Evolutionary conservation across 1,284 basidiomycete species (phyloP).

Genomic region (Leccinum brunneo-olivaceum): DNA sequence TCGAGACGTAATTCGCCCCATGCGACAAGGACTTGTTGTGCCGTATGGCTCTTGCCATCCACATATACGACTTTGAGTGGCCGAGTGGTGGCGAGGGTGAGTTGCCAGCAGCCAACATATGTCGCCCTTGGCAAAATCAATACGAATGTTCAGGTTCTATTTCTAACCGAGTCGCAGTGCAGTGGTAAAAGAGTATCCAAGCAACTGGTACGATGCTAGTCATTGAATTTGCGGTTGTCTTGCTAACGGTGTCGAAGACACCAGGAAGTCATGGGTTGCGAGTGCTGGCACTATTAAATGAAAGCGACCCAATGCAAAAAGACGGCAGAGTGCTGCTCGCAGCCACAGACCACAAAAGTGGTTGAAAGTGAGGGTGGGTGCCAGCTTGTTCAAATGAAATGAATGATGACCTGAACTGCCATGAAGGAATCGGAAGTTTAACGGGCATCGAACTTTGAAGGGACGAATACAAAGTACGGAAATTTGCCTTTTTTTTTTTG

Average conservation of each 20-base stretch:
- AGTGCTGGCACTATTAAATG: neutral
- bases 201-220: conserved; percentile 32
- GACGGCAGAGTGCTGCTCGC: too few species aligned
- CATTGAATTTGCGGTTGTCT: neutral
- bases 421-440: too few species aligned
- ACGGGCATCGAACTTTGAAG: too few species aligned
- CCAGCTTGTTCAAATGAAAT: too few species aligned
- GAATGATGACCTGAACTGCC: too few species aligned
- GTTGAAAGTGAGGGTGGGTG: too few species aligned
- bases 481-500: too few species aligned
- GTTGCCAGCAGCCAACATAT: conserved; percentile 33
- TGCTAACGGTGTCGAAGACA: neutral
- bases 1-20: conserved; percentile 30
- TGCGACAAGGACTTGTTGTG: conserved; percentile 33
- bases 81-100: conserved; percentile 31
- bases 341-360: neutral
- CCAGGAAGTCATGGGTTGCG: neutral
- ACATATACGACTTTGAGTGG: conserved; percentile 36
- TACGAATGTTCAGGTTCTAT: conserved; percentile 37
- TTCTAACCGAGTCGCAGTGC: conserved; percentile 16
- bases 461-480: too few species aligned
- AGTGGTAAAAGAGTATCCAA: conserved; percentile 38
- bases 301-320: too few species aligned
- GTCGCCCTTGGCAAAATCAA: conserved; percentile 26
- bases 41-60: conserved; percentile 34